These are phyloP conservation scores for Flaveria trinervia DNA, from an alignment of 129 eudicot genomes.

Conservation along the genomic window DNA sequence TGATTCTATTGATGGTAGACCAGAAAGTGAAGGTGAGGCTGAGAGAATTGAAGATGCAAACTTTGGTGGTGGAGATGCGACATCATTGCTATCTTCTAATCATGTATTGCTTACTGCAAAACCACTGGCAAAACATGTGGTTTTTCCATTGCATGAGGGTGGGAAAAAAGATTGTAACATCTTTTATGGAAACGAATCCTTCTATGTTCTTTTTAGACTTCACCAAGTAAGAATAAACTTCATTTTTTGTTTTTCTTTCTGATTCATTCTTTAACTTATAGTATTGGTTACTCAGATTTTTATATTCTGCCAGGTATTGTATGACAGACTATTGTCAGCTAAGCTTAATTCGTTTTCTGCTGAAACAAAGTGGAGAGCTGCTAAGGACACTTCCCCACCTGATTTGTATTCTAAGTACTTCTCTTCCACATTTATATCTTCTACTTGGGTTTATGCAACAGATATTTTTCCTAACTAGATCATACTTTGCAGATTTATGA, in stretches of 20 bases:
- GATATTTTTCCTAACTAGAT: conserved; percentile 5
- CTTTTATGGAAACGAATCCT: conserved; percentile 82
- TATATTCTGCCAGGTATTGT: conserved; percentile 52
- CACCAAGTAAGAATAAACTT: conserved; percentile 64
- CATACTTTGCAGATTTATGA: conserved; percentile 64
- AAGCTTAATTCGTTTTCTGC: conserved; percentile 52
- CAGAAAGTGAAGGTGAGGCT: conserved; percentile 91
- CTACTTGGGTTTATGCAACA: background rate
- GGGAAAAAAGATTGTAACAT: conserved; percentile 52
- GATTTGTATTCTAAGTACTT: conserved; percentile 76
- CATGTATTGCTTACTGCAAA: conserved; percentile 51
- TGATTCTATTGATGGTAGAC: conserved; percentile 78
- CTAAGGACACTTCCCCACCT: conserved; percentile 51
- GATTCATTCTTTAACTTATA: background rate
- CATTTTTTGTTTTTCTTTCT: background rate
- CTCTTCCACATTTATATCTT: conserved; percentile 1
- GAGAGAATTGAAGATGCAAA: conserved; percentile 62
- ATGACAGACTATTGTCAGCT: conserved; percentile 79
- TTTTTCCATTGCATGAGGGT: conserved; percentile 37
- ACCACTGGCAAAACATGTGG: conserved; percentile 75
- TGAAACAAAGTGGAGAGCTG: conserved; percentile 62
- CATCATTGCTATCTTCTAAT: conserved; percentile 51
- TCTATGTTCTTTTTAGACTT: conserved; percentile 81
- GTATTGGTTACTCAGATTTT: background rate
- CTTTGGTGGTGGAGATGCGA: conserved; percentile 52